Evolutionary conservation across 257 asterid genomes (phyloP), one percentile per base, ranked within the genome.

Genomic region (Salvia hispanica): DNA sequence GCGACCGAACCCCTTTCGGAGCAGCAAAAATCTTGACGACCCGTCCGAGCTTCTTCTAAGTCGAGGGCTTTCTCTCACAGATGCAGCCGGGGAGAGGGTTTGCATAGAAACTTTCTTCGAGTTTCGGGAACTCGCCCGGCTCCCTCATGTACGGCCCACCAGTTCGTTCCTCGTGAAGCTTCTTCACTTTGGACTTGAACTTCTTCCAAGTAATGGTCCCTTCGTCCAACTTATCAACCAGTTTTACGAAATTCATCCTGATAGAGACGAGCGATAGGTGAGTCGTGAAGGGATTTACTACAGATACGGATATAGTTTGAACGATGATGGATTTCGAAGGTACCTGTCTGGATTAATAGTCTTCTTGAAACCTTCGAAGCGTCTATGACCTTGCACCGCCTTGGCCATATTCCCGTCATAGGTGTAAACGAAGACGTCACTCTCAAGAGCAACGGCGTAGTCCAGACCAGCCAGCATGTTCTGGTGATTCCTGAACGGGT

Each of bases 331-430:
- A 44, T 34, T 46, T 43, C 42, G 37, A 34, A 13, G 13, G 4
- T 81, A 89, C 96, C 96, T 89, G 83, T 92, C 95, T 16, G 97
- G 93, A 77, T 78, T 86, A 34, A 92, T 74, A 62, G 97, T 92
- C 78, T 92, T 92, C 93, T 83, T 87, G 83, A 92, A 92, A 72
- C 84, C 80, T 78, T 89, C 98, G 7, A 87, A 89, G 4, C 98
- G 91, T 61, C 98, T 80, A 69, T 92, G 97, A 39, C 98, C 98
- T 78, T 89, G 95, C 9, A 92, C 98, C n/a, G 98, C 98, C 84
- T 92, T 92, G 1, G 98, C 98, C 98, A 92, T 92, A 70, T 92
- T 92, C 34, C 98, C 98, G 77, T 92, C 97, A 50, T 92, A 92
- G 9, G 98, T 92, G 72, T 89, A 92, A 47, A 89, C 82, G 46